phyloP scores from a whole-genome alignment of 352 stramenopile species.

The Globisporangium paddicum region DNA sequence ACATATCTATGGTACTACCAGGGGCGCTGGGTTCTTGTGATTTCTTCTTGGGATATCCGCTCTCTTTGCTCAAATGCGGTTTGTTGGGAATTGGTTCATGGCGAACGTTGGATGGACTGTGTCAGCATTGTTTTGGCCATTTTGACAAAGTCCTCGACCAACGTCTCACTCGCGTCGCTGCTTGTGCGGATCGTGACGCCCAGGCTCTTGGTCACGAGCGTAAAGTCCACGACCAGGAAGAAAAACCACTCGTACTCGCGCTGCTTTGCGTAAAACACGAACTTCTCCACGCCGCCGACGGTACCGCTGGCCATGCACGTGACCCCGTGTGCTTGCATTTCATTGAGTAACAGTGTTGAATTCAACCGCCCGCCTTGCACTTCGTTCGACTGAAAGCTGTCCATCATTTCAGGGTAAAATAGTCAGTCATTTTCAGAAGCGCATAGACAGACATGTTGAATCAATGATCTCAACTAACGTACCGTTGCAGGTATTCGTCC shows the following conservation, averaged over 20 bases:
- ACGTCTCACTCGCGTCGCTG: constrained; percentile 35
- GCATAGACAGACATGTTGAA: background rate
- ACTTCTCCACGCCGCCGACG: constrained; percentile 66
- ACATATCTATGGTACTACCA: constrained; percentile 7
- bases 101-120: constrained; percentile 12
- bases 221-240: constrained; percentile 47
- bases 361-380: constrained; percentile 16
- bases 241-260: constrained; percentile 40
- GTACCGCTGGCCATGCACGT: constrained; percentile 72
- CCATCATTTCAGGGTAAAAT: background rate
- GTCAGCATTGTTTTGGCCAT: constrained; percentile 19
- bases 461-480: constrained; percentile 7
- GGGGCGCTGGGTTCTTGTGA: background rate
- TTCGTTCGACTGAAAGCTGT: constrained; percentile 29
- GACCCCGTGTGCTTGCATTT: constrained; percentile 42
- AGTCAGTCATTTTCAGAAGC: background rate
- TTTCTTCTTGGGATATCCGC: background rate
- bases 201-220: constrained; percentile 27
- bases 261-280: constrained; percentile 73
- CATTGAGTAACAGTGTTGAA: constrained; percentile 25
- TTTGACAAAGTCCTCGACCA: constrained; percentile 42
- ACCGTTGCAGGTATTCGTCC: constrained; percentile 72
- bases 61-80: background rate
- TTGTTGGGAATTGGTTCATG: background rate
- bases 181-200: constrained; percentile 41